Evolutionary conservation across 306 rosid genomes (phyloP).

Genomic region (Trifolium subterraneum): DNA sequence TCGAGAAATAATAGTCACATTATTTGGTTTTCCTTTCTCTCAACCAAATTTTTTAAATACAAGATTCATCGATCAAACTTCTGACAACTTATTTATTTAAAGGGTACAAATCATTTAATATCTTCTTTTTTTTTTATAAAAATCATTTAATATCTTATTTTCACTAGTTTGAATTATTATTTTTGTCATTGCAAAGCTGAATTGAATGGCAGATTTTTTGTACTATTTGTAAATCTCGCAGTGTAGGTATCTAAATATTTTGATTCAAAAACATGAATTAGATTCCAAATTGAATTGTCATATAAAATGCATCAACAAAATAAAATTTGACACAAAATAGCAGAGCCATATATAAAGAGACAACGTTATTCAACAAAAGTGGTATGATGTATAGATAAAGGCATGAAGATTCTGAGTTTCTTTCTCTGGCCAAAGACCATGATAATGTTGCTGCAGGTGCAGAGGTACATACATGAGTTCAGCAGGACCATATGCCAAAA

Average conservation of each 20-base stretch:
- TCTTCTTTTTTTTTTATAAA: too few relatives aligned
- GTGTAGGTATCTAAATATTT: constrained; percentile 34
- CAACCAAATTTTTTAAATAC: too few relatives aligned
- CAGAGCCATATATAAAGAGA: constrained; percentile 34
- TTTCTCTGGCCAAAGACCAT: constrained; percentile 26
- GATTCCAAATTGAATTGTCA: constrained; percentile 29
- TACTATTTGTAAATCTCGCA: constrained; percentile 34
- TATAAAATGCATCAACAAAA: not conserved
- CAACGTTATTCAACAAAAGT: constrained; percentile 42
- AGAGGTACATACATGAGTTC: constrained; percentile 43
- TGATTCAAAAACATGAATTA: constrained; percentile 35
- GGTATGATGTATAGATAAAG: constrained; percentile 20
- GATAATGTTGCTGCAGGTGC: constrained; percentile 42
- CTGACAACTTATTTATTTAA: too few relatives aligned
- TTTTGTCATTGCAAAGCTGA: constrained; percentile 41
- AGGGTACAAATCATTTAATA: too few relatives aligned
- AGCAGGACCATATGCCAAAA: constrained; percentile 65
- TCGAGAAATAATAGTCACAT: too few relatives aligned
- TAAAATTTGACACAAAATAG: not conserved
- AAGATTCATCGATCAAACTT: too few relatives aligned
- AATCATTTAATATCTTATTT: too few relatives aligned
- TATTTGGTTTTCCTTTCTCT: too few relatives aligned
- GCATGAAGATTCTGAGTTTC: constrained; percentile 10
- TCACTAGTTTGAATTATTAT: not conserved
- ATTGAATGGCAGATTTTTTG: constrained; percentile 31